A percentile compares a stretch with the other conserved stretches of the same genome.
Evolutionary conservation across 192 early-diverging fungal genomes (phyloP).

Genomic region (Endogone sp.): DNA sequence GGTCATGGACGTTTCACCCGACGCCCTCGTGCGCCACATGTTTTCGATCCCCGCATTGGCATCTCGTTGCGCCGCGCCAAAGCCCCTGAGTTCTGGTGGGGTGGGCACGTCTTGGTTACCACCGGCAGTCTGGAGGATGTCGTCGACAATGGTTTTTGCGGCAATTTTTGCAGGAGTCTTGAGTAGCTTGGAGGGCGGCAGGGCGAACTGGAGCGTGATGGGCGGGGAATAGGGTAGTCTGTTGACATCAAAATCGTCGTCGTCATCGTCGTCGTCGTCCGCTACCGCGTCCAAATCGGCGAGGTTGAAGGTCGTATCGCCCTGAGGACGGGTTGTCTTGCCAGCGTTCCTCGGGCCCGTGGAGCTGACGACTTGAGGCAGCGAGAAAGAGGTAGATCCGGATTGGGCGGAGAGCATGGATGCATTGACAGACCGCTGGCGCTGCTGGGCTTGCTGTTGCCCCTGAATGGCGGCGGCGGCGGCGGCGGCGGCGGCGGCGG

Average conservation of each 20-base stretch:
- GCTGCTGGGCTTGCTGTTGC: background rate
- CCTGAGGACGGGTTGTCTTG: background rate
- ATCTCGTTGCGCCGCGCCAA: no score
- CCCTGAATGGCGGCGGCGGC: background rate
- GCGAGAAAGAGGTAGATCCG: background rate
- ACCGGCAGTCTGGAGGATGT: constrained; percentile 16
- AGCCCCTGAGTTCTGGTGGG: background rate
- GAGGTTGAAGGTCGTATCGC: background rate
- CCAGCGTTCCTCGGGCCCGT: no score
- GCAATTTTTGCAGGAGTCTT: constrained; percentile 25
- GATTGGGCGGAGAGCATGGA: background rate
- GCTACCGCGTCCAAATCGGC: background rate
- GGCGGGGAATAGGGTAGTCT: constrained; percentile 19
- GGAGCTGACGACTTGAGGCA: no score
- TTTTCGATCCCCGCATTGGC: no score
- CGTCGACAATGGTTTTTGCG: constrained; percentile 24
- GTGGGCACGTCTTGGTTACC: background rate
- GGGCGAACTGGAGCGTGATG: constrained; percentile 25
- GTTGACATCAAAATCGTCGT: background rate
- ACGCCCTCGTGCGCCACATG: no score
- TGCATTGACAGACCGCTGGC: background rate
- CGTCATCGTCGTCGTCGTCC: background rate
- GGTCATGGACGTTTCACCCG: constrained; percentile 2
- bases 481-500: background rate
- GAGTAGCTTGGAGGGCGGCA: constrained; percentile 16